Percentiles rank a stretch among this genome's conserved stretches.
Evolutionary conservation across 371 early-diverging fungal genomes (phyloP).

Genomic region (Zopfochytrium polystomum): DNA sequence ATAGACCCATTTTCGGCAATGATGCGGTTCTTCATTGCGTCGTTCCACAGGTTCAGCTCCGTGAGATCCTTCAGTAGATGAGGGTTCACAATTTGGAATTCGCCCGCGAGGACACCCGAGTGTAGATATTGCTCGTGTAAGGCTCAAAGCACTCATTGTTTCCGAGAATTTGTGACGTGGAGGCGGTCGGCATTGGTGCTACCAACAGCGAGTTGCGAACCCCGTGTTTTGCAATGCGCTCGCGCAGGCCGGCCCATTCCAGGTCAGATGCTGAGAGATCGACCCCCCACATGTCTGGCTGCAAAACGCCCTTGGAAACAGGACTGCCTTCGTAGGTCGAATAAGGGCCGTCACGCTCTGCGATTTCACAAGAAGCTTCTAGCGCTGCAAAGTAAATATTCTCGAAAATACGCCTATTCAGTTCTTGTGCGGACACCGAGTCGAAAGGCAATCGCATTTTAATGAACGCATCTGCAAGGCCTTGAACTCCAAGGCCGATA

Average conservation of each 20-base stretch:
- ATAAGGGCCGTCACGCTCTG: conserved; percentile 82
- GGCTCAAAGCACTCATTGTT: conserved; percentile 99
- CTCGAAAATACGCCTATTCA: conserved; percentile 96
- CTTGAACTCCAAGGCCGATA: conserved; percentile 98
- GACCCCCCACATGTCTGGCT: conserved; percentile 93
- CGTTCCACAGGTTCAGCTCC: conserved; percentile 92
- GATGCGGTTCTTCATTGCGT: conserved; percentile 94
- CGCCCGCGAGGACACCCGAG: conserved; percentile 97
- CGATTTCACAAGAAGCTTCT: conserved; percentile 93
- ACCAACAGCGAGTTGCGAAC: conserved; percentile 97
- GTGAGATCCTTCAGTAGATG: conserved; percentile 94
- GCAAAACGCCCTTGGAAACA: conserved; percentile 89
- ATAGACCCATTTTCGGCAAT: conserved; percentile 96
- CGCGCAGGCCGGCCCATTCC: conserved; percentile 88
- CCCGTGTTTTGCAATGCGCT: conserved; percentile 81
- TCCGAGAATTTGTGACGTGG: conserved; percentile 98
- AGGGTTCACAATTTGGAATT: conserved; percentile 99
- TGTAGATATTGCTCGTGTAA: conserved; percentile 97
- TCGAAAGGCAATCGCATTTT: conserved; percentile 96
- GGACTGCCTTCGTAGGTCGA: conserved; percentile 90
- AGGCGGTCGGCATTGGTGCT: conserved; percentile 99
- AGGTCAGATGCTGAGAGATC: conserved; percentile 71
- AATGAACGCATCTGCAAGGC: conserved; percentile 98
- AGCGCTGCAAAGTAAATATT: conserved; percentile 97
- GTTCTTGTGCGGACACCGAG: conserved; percentile 77